Conservation (phyloP, 176 grass and related monocot genomes). For the Chrysopogon serrulatus region DNA sequence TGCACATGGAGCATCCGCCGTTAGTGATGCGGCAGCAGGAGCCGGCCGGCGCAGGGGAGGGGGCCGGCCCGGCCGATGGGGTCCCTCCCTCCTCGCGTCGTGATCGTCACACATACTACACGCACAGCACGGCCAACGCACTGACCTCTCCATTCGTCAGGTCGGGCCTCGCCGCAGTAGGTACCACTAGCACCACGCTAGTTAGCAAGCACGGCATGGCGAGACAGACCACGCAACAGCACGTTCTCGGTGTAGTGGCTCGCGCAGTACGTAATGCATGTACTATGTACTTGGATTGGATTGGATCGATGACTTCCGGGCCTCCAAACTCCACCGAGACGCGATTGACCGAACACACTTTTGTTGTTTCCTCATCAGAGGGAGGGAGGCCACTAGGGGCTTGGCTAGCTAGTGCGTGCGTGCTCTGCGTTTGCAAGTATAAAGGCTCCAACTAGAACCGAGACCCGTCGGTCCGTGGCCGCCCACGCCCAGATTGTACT, state of each 20-base stretch:
- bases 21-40: conserved; percentile 10
- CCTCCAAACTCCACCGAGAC: background rate
- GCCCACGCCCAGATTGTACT: background rate
- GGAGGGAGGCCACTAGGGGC: background rate
- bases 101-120: background rate
- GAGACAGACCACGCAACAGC: background rate
- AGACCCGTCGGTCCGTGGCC: conserved; percentile 6
- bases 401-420: background rate
- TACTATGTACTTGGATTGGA: background rate
- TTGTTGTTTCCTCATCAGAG: background rate
- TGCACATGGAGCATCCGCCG: conserved; percentile 45
- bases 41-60: background rate
- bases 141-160: background rate
- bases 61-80: background rate
- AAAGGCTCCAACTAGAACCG: background rate
- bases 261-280: background rate
- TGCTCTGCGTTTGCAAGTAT: background rate
- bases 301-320: background rate
- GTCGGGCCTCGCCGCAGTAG: background rate
- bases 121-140: background rate
- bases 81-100: background rate
- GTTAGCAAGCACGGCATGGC: too few species aligned
- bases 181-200: background rate
- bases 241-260: background rate
- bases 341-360: background rate